phyloP scores from a whole-genome alignment of 2,329 filamentous ascomycete genomes.

The Exophiala sp. region DNA sequence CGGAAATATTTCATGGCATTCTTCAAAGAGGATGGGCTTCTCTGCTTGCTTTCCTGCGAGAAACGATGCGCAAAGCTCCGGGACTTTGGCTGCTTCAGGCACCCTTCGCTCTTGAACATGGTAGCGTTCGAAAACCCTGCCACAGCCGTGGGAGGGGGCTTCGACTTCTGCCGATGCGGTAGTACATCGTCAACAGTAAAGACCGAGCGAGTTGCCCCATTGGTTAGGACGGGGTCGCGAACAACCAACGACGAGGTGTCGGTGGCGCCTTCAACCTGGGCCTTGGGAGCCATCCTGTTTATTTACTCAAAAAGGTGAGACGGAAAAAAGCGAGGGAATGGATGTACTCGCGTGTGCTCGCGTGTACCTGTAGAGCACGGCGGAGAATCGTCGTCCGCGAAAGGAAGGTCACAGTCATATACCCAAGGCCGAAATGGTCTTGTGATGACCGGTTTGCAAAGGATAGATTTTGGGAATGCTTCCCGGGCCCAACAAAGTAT shows the following conservation, averaged over 20 bases:
- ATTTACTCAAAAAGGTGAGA: not conserved
- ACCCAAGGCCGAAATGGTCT: not conserved
- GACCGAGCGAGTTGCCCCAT: conserved; percentile 9
- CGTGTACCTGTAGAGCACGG: not conserved
- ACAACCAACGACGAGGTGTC: conserved; percentile 36
- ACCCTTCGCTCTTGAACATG: conserved; percentile 31
- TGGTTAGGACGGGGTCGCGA: conserved; percentile 31
- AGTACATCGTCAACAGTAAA: conserved; percentile 63
- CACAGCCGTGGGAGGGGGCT: conserved; percentile 33
- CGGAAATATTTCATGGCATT: conserved; percentile 70
- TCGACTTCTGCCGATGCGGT: conserved; percentile 61
- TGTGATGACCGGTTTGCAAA: not conserved
- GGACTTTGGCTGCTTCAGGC: conserved; percentile 62
- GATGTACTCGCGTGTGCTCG: not conserved
- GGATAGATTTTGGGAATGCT: not conserved
- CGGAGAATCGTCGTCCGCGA: not conserved
- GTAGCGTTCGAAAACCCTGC: conserved; percentile 23
- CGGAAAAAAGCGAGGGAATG: not conserved
- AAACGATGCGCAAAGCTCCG: conserved; percentile 72
- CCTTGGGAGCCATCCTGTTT: conserved; percentile 24
- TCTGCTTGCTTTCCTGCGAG: conserved; percentile 55
- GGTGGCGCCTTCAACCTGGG: conserved; percentile 32
- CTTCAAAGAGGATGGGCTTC: conserved; percentile 67
- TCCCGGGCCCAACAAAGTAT: not conserved
- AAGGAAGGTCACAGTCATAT: not conserved